Evolutionary conservation across 1,284 basidiomycete species (phyloP).

Genomic region (Leccinum pallidistipes): DNA sequence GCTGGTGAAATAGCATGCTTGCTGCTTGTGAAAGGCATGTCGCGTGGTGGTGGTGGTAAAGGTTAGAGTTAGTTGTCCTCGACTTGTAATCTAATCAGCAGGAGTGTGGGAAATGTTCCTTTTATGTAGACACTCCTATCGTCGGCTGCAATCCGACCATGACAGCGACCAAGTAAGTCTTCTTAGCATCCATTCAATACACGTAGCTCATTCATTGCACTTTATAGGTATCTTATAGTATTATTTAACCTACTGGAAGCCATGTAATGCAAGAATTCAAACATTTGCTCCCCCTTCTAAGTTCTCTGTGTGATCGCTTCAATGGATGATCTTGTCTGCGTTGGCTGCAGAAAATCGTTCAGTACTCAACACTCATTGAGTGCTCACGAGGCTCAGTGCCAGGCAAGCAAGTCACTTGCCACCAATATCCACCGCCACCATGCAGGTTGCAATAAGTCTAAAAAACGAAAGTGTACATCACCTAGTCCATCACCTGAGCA

Average conservation of each 20-base stretch:
- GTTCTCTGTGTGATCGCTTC: background rate
- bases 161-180: too few relatives aligned
- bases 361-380: background rate
- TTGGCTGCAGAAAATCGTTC: background rate
- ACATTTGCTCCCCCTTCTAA: background rate
- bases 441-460: background rate
- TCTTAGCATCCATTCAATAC: too few relatives aligned
- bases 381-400: background rate
- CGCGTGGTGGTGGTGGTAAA: background rate
- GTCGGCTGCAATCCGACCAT: too few relatives aligned
- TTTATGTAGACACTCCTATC: background rate
- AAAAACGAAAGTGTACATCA: background rate
- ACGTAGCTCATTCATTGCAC: too few relatives aligned
- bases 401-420: background rate
- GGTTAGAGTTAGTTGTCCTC: background rate
- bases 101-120: background rate
- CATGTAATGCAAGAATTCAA: background rate
- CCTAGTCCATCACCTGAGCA: background rate
- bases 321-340: background rate
- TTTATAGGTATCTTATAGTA: too few relatives aligned
- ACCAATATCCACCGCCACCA: background rate
- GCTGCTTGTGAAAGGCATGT: background rate
- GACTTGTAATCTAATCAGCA: background rate
- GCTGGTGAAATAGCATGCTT: background rate
- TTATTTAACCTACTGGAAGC: too few relatives aligned